A percentile compares a stretch with the other conserved stretches of the same genome.
phyloP scores from a whole-genome alignment of 805 yeast species.

The Ascoidea asiatica region DNA sequence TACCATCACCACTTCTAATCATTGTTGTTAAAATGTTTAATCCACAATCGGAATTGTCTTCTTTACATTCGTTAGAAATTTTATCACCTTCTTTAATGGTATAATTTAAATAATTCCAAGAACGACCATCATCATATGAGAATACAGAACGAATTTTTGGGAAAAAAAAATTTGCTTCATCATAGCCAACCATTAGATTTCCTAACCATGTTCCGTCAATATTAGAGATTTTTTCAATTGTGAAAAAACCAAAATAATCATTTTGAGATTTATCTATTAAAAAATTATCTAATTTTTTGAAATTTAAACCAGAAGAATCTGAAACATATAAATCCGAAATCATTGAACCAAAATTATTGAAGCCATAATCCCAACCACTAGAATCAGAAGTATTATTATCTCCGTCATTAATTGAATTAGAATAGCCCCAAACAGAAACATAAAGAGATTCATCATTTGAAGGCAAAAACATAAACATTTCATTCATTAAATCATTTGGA shows the following conservation, averaged over 20 bases:
- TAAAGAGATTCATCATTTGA: constrained; percentile 26
- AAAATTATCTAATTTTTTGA: constrained; percentile 29
- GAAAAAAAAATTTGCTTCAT: constrained; percentile 8
- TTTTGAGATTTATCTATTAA: constrained; percentile 15
- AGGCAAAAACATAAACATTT: constrained; percentile 20
- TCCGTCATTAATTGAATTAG: constrained; percentile 7
- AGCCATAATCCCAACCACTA: constrained; percentile 19
- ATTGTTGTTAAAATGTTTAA: constrained; percentile 23
- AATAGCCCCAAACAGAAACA: constrained; percentile 21
- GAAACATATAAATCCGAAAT: constrained; percentile 30
- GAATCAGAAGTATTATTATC: constrained; percentile 9
- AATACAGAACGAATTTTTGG: constrained; percentile 19
- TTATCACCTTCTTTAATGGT: constrained; percentile 11
- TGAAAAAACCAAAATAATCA: constrained; percentile 22
- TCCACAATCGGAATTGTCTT: constrained; percentile 18
- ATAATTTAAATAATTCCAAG: constrained; percentile 19
- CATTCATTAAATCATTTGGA: constrained; percentile 19
- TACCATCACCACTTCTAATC: constrained; percentile 16
- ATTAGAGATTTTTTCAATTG: constrained; percentile 29
- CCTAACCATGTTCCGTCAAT: constrained; percentile 54
- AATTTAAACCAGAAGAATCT: constrained; percentile 45
- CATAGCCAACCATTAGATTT: constrained; percentile 18
- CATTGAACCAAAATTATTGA: constrained; percentile 8
- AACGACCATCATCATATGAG: constrained; percentile 24
- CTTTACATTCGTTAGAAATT: constrained; percentile 12